Conservation (phyloP, 73 alveolate genomes). For the Paramecium caudatum region DNA sequence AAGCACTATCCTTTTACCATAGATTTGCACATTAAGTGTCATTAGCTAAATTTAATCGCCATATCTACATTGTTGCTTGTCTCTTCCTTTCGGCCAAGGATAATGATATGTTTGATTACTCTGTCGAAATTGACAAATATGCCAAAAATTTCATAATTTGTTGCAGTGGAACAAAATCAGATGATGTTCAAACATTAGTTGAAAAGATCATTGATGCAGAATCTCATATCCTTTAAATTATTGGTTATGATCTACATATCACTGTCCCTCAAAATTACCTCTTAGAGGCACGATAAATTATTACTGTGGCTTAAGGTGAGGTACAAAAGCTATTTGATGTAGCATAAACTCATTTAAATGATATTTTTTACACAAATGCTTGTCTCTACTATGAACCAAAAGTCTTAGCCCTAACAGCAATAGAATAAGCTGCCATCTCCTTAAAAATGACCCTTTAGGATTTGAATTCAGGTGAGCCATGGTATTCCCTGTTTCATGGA, state of each 20-base stretch:
- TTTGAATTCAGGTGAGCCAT: conserved; percentile 28
- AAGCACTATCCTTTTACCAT: conserved; percentile 32
- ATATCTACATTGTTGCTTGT: conserved; percentile 1
- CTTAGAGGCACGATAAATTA: not conserved
- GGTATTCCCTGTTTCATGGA: not conserved
- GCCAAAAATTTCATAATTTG: not conserved
- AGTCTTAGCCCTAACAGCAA: not conserved
- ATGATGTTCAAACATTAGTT: not conserved
- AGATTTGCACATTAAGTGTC: conserved; percentile 57
- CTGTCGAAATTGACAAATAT: conserved; percentile 51
- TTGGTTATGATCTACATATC: conserved; percentile 60
- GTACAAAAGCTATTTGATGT: not conserved
- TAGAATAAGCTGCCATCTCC: not conserved
- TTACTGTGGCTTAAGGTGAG: conserved; percentile 33
- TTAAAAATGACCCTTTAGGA: conserved; percentile 15
- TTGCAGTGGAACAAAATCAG: not conserved
- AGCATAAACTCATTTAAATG: not conserved
- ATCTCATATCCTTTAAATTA: conserved; percentile 37
- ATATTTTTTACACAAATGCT: conserved; percentile 28
- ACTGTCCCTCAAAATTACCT: conserved; percentile 21
- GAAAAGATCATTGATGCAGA: conserved; percentile 51
- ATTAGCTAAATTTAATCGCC: not conserved
- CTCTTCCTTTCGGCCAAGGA: conserved; percentile 45
- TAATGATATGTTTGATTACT: conserved; percentile 43
- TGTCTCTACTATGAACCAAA: conserved; percentile 67